Conservation (phyloP, 2,329 filamentous ascomycete species). For the Mycogone perniciosa region DNA sequence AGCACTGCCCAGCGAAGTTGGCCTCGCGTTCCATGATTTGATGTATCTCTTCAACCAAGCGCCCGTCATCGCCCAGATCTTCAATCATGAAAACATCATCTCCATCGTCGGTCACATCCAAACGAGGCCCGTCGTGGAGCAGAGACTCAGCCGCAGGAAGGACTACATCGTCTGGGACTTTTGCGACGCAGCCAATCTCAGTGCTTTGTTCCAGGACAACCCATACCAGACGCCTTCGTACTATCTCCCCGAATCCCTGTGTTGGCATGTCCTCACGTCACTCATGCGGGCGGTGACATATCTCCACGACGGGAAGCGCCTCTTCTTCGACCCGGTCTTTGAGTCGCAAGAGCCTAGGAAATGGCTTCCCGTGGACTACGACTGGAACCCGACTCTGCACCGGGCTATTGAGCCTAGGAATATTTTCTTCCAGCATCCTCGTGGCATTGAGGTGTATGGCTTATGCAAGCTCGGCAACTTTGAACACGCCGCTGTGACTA, state of each 20-base stretch:
- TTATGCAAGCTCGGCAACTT: conserved; percentile 49
- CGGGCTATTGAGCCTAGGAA: conserved; percentile 40
- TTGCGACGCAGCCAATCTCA: conserved; percentile 45
- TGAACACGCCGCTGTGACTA: conserved; percentile 33
- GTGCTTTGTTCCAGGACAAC: conserved; percentile 31
- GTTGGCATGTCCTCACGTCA: conserved; percentile 49
- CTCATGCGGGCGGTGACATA: conserved; percentile 44
- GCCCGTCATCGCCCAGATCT: conserved; percentile 27
- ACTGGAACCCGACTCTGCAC: conserved; percentile 49
- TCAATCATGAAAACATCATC: conserved; percentile 46
- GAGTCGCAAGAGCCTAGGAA: conserved; percentile 1
- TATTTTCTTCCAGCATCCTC: conserved; percentile 45
- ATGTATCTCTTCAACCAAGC: conserved; percentile 25
- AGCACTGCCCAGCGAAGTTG: conserved; percentile 7
- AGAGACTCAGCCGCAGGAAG: conserved; percentile 15
- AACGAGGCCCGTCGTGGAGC: conserved; percentile 16
- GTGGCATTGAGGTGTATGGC: conserved; percentile 44
- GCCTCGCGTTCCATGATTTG: conserved; percentile 19
- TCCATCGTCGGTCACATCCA: conserved; percentile 35
- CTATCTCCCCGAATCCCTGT: conserved; percentile 46
- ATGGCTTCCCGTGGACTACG: conserved; percentile 25
- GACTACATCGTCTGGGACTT: conserved; percentile 44
- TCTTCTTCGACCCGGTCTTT: conserved; percentile 15
- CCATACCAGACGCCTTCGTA: conserved; percentile 14
- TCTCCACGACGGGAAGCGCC: conserved; percentile 43